Evolutionary conservation across 768 basidiomycete genomes (phyloP).

Genomic region (Lactifluus echinatus): DNA sequence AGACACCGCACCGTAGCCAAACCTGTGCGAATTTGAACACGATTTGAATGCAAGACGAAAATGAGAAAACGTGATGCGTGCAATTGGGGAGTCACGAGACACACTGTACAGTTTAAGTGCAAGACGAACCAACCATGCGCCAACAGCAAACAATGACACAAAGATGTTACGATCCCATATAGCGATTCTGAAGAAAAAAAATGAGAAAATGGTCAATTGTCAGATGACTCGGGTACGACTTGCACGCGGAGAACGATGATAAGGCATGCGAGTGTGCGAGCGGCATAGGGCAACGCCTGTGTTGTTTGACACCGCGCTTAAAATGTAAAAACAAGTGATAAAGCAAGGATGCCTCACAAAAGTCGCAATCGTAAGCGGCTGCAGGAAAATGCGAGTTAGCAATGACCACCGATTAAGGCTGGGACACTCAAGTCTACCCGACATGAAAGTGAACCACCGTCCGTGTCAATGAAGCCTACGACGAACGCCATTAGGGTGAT

Average conservation of each 20-base stretch:
- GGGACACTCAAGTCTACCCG: not conserved
- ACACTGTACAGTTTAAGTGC: not conserved
- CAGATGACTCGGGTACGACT: not conserved
- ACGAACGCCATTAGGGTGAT: not conserved
- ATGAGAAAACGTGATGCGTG: not conserved
- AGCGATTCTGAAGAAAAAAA: not conserved
- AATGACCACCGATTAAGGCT: not conserved
- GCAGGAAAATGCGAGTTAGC: not conserved
- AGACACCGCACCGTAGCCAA: not conserved
- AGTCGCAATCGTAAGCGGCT: not conserved
- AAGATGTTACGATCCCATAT: not conserved
- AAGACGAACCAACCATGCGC: not conserved
- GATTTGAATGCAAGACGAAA: too few species aligned
- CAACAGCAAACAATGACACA: not conserved
- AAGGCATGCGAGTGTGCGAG: not conserved
- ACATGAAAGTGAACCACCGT: not conserved
- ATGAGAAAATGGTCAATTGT: not conserved
- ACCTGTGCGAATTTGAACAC: not conserved
- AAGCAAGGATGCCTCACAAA: not conserved
- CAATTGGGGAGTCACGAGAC: too few species aligned
- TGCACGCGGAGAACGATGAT: not conserved
- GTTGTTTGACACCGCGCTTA: not conserved
- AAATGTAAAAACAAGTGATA: not conserved
- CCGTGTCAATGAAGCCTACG: not conserved
- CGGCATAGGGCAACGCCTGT: not conserved